phyloP scores from a whole-genome alignment of 2,329 filamentous ascomycete species.

The Pestalotiopsis fici region DNA sequence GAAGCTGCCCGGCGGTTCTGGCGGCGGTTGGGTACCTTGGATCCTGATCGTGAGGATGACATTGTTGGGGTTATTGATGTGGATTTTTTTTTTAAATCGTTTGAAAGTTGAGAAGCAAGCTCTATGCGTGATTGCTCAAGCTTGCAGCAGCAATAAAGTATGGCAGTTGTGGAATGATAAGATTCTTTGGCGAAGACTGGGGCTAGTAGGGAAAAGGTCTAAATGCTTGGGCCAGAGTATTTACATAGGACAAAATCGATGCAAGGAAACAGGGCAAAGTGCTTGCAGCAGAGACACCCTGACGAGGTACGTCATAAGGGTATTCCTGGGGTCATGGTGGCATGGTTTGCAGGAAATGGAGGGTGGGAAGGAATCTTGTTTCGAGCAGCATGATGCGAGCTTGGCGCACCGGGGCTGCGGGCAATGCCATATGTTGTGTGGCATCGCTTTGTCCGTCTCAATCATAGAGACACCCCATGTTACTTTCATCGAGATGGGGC shows the following conservation, averaged over 20 bases:
- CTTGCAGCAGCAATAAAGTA: neutral
- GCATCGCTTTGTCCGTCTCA: neutral
- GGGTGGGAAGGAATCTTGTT: slow-evolving; percentile 1
- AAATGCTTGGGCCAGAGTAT: slow-evolving; percentile 10
- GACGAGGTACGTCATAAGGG: neutral
- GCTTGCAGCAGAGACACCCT: neutral
- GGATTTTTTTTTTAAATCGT: neutral
- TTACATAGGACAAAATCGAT: slow-evolving; percentile 16
- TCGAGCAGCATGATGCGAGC: neutral
- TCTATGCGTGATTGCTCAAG: neutral
- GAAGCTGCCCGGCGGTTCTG: slow-evolving; percentile 20
- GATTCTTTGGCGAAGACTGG: neutral
- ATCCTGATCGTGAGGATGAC: slow-evolving; percentile 7
- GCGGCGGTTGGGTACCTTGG: slow-evolving; percentile 16
- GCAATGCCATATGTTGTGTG: neutral
- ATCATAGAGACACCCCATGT: neutral
- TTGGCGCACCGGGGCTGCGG: neutral
- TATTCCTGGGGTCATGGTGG: neutral
- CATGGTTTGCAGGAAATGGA: neutral
- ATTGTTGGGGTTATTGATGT: neutral
- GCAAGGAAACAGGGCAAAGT: neutral
- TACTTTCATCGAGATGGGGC: neutral
- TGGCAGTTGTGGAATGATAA: neutral
- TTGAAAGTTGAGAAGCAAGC: neutral
- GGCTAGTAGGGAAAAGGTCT: neutral